These are phyloP conservation scores for Pittosporum tobira DNA, from an alignment of 129 eudicot species.

Conservation along the genomic window DNA sequence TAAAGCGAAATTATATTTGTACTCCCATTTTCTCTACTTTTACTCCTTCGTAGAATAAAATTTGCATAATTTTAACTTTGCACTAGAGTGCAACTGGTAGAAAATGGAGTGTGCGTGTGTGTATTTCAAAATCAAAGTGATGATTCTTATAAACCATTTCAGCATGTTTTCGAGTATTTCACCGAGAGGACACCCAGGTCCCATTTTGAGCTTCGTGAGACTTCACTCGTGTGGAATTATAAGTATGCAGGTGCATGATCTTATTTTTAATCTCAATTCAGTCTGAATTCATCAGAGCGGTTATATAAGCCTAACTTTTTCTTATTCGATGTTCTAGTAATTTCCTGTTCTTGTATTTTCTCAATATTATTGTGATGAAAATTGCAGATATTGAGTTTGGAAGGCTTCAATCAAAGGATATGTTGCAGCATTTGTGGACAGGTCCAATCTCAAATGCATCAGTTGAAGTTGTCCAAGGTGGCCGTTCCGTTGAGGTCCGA, in stretches of 20 bases:
- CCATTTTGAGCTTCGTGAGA: slow-evolving; percentile 65
- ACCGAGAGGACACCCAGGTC: slow-evolving; percentile 86
- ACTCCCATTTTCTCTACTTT: not conserved
- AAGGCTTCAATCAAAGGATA: slow-evolving; percentile 79
- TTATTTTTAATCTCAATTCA: not conserved
- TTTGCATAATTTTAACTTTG: no score
- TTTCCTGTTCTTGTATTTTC: not conserved
- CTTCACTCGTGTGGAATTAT: slow-evolving; percentile 86
- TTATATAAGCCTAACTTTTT: not conserved
- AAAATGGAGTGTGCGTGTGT: no score
- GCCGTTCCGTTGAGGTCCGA: slow-evolving; percentile 86
- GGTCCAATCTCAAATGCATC: slow-evolving; percentile 96
- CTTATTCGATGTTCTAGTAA: not conserved
- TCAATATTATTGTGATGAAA: slow-evolving; percentile 7
- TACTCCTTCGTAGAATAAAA: no score
- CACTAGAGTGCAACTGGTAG: no score
- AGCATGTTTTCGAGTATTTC: slow-evolving; percentile 87
- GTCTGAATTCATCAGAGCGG: not conserved
- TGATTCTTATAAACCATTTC: slow-evolving; percentile 17
- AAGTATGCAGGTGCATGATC: slow-evolving; percentile 54
- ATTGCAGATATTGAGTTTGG: slow-evolving; percentile 73
- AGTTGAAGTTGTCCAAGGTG: slow-evolving; percentile 88
- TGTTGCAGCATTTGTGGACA: slow-evolving; percentile 87
- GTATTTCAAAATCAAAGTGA: not conserved
- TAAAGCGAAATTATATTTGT: not conserved